Base-by-base conservation (phyloP, 805 yeast species). In the Cyberlindnera samutprakarnensis region DNA sequence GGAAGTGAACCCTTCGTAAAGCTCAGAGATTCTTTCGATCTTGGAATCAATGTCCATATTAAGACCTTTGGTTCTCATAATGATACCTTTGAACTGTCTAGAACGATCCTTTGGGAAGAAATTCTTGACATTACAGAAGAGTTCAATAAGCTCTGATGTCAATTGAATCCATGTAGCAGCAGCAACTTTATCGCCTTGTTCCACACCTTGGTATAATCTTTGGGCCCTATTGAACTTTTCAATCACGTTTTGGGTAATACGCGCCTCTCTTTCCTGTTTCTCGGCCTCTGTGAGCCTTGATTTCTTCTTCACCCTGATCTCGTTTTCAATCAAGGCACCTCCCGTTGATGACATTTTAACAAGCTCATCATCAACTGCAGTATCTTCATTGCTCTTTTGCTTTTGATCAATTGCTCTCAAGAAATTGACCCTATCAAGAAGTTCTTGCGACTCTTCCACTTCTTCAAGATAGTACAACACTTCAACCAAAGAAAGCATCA, bases 81-180 rank as follows among this genome's bases (percentile, higher is more conserved):
- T 66, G 18, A 76, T 74, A 13, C 88, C 87, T 28, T 72, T 75
- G 51, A 83, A 83, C 14, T 69, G 66, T 31, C 78, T 74, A 10
- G 78, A 78, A 35, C 79, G 70, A 46, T 85, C 94, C 30, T 75
- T 68, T 2, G 88, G 82, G 48, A 84, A 88, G 42, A 92, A 84
- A 45, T 76, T 75, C 39, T 78, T 69, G 10, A 84, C 86, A 34
- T 78, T 72, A 17, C 82, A 74, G 51, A 92, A 88, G 38, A 83
- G 74, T 48, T 87, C 94, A 25, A 90, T 75, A 31, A 92, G 65
- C 43, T 82, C 94, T 3, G 84, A 72, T 0, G 90, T 95, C 5
- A 77, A 62, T 38, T 85, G 84, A 42, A 84, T 68, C 97, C 97
- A 92, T 2, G 84, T 72, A 7, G 69, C 64, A 2, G 75, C 68